Evolutionary conservation across 257 asterid genomes (phyloP).

Genomic region (Coffea canephora): DNA sequence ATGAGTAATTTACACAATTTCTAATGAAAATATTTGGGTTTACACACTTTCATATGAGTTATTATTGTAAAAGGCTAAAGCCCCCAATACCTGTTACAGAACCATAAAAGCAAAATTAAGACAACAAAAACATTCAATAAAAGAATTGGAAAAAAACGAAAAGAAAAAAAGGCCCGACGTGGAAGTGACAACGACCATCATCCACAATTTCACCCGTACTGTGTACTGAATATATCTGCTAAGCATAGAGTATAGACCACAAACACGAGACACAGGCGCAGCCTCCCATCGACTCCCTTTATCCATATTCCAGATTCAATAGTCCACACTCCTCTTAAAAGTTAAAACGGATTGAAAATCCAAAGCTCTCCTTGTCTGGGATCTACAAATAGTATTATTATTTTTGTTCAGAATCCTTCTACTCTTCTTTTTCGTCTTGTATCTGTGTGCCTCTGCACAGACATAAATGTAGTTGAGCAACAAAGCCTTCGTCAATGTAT

Average conservation of each 20-base stretch:
- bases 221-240: neutral
- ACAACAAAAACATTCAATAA: too few species aligned
- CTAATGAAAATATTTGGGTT: too few species aligned
- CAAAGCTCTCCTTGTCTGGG: neutral
- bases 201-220: neutral
- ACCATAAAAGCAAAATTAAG: too few species aligned
- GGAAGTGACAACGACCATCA: neutral
- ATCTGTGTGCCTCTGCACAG: too few species aligned
- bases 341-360: neutral
- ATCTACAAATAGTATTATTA: neutral
- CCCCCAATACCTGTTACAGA: too few species aligned
- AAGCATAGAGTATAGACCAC: constrained; percentile 1
- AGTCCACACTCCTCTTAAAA: neutral
- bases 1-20: too few species aligned
- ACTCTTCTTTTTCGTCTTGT: neutral
- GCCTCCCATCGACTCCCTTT: neutral
- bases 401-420: too few species aligned
- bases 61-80: too few species aligned
- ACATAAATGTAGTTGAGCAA: neutral
- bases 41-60: too few species aligned
- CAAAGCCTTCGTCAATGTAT: constrained; percentile 47
- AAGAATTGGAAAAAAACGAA: neutral
- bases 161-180: neutral
- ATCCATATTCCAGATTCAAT: neutral
- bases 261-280: neutral